These are phyloP conservation scores for Ormosia semicastrata DNA, from an alignment of 306 rosid genomes.

Conservation along the genomic window DNA sequence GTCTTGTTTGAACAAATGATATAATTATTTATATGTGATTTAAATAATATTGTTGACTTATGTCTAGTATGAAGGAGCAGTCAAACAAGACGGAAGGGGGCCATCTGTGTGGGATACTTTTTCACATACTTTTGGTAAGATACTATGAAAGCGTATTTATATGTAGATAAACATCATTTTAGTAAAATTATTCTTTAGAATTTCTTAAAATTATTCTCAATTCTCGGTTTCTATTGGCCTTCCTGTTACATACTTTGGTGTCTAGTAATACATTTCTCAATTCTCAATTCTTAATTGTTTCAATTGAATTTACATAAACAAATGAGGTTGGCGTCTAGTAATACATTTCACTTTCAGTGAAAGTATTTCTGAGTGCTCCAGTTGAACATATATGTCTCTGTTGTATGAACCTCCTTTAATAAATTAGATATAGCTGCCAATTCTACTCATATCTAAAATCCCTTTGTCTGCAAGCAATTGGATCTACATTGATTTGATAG, in stretches of 20 bases:
- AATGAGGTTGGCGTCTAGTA: too few relatives aligned
- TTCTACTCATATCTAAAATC: too few relatives aligned
- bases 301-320: too few relatives aligned
- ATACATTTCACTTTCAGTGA: not conserved
- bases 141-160: not conserved
- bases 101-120: constrained; percentile 82
- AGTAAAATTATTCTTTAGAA: not conserved
- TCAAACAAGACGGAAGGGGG: constrained; percentile 77
- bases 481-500: too few relatives aligned
- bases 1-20: not conserved
- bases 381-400: not conserved
- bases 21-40: not conserved
- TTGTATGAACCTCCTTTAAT: too few relatives aligned
- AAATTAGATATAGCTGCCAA: too few relatives aligned
- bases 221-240: not conserved
- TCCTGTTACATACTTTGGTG: not conserved
- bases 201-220: not conserved
- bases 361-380: not conserved
- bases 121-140: constrained; percentile 63
- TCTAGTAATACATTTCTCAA: not conserved
- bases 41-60: not conserved
- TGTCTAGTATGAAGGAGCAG: constrained; percentile 87
- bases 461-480: too few relatives aligned
- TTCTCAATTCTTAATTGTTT: too few relatives aligned
- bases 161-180: not conserved